Evolutionary conservation across 2,329 filamentous ascomycete genomes (phyloP).

Genomic region (Dactylellina sp.): DNA sequence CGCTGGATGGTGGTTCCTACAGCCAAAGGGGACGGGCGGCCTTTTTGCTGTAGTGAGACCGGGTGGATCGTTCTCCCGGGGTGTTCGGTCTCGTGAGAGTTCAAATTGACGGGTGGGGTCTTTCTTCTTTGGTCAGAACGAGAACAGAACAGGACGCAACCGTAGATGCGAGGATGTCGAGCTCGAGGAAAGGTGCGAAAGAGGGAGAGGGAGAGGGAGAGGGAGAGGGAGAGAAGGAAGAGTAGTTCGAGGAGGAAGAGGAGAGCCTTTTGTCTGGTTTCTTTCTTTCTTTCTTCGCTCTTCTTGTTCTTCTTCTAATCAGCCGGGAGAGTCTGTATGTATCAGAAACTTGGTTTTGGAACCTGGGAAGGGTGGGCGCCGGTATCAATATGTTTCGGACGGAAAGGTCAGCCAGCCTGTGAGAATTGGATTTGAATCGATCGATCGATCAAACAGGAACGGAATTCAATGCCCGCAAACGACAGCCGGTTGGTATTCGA

Average conservation of each 20-base stretch:
- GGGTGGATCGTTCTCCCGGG: no score
- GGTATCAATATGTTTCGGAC: background rate
- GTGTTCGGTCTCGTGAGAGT: no score
- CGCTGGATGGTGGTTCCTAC: no score
- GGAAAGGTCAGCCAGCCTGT: no score
- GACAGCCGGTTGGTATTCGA: background rate
- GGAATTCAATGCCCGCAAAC: background rate
- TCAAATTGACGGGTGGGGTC: no score
- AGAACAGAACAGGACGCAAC: no score
- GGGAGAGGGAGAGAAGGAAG: background rate
- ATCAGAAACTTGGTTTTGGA: background rate
- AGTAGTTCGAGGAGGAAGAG: background rate
- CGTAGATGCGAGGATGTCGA: slow-evolving; percentile 13
- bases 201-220: no score
- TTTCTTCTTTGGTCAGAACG: no score
- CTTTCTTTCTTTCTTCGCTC: background rate
- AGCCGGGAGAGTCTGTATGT: background rate
- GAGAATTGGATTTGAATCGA: background rate
- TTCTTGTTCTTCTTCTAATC: background rate
- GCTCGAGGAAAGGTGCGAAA: no score
- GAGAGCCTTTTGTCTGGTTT: no score
- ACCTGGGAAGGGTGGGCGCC: background rate
- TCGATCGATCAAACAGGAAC: background rate
- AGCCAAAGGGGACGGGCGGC: background rate
- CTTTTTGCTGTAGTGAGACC: background rate